Percentiles rank a stretch among this genome's conserved stretches.
Evolutionary conservation across 2,329 filamentous ascomycete genomes (phyloP).

Genomic region (Lithohypha guttulata): DNA sequence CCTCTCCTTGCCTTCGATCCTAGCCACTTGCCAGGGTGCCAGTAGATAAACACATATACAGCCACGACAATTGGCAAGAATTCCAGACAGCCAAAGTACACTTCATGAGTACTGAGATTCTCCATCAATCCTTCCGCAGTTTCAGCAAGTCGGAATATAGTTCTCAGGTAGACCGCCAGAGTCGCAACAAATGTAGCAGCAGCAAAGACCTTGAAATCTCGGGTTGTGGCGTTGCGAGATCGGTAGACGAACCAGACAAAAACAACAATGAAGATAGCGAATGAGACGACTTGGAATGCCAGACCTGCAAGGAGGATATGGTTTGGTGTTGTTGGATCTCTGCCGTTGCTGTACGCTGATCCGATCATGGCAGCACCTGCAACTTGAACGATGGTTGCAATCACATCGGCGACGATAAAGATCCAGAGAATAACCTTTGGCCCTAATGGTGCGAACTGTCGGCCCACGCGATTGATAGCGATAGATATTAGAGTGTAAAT

Average conservation of each 20-base stretch:
- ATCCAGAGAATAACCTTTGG: conserved; percentile 41
- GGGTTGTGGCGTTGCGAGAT: conserved; percentile 22
- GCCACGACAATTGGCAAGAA: conserved; percentile 45
- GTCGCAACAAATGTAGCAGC: conserved; percentile 36
- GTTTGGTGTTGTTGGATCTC: conserved; percentile 42
- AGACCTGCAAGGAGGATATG: conserved; percentile 47
- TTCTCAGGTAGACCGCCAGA: conserved; percentile 42
- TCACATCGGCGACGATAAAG: conserved; percentile 45
- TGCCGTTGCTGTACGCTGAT: conserved; percentile 36
- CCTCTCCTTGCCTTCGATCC: not conserved
- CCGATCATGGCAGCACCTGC: conserved; percentile 46
- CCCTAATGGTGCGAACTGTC: conserved; percentile 34
- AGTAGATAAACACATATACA: conserved; percentile 35
- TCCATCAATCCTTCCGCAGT: conserved; percentile 41
- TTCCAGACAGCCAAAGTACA: conserved; percentile 44
- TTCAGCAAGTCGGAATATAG: conserved; percentile 45
- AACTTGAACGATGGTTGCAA: conserved; percentile 45
- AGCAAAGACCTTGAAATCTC: conserved; percentile 30
- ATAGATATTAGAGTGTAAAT: conserved; percentile 46
- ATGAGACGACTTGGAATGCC: conserved; percentile 44
- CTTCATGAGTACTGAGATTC: conserved; percentile 39
- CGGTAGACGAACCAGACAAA: conserved; percentile 33
- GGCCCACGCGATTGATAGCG: conserved; percentile 38
- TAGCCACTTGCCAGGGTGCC: conserved; percentile 35
- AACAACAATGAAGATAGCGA: conserved; percentile 38